phyloP scores from a whole-genome alignment of 768 basidiomycete species.

The Kockovaella imperatae region DNA sequence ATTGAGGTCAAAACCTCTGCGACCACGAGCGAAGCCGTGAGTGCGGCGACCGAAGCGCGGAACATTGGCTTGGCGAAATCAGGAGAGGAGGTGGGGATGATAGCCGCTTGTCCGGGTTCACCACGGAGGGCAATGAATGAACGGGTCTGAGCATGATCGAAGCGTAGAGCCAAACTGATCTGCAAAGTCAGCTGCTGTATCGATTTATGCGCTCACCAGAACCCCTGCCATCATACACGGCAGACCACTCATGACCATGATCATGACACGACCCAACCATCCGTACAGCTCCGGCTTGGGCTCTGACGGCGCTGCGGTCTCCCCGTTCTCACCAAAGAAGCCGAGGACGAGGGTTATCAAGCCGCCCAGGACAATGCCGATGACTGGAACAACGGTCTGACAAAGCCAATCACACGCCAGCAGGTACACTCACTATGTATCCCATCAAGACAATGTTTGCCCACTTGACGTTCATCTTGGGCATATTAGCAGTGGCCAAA shows the following conservation, averaged over 20 bases:
- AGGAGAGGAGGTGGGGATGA: neutral
- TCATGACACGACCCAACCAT: neutral
- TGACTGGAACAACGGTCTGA: neutral
- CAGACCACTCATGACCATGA: neutral
- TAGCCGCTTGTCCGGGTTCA: neutral
- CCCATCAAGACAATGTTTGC: neutral
- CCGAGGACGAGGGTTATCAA: neutral
- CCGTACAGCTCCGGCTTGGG: neutral
- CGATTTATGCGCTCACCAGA: neutral
- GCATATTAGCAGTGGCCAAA: neutral
- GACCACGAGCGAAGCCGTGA: neutral
- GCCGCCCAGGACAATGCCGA: neutral
- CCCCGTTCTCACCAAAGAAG: neutral
- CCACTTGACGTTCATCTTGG: neutral
- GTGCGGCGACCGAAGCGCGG: neutral
- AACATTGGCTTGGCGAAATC: neutral
- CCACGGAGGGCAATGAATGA: neutral
- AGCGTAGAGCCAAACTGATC: neutral
- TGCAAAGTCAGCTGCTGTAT: neutral
- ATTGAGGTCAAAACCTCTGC: neutral
- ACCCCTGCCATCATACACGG: neutral
- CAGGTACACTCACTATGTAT: constrained; percentile 1
- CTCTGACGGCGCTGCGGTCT: neutral
- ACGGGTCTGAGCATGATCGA: neutral
- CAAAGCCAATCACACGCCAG: neutral